phyloP scores from a whole-genome alignment of 164 flowering plant genomes.

The Magnolia changhungtana region DNA sequence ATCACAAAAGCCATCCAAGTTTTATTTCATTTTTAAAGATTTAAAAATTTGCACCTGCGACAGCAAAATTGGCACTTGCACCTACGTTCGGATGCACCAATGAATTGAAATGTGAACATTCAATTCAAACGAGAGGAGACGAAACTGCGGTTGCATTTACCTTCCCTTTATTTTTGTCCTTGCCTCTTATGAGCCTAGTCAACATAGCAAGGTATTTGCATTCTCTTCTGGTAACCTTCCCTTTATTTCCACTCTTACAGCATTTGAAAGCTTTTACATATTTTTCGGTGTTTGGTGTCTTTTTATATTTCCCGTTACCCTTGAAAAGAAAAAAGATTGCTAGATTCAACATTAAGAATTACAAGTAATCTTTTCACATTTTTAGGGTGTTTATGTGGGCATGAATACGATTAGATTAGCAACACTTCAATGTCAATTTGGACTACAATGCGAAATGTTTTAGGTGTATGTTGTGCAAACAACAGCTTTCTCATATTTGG shows the following conservation, averaged over 20 bases:
- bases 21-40: no score
- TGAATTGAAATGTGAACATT: no score
- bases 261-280: not conserved
- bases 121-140: no score
- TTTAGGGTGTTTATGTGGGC: no score
- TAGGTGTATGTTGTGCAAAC: not conserved
- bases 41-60: no score
- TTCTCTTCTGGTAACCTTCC: no score
- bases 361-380: not conserved
- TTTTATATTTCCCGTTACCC: not conserved
- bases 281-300: not conserved
- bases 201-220: conserved; percentile 78
- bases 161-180: conserved; percentile 38
- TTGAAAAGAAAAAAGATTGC: not conserved
- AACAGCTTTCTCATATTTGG: not conserved
- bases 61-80: no score
- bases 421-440: not conserved
- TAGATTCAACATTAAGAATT: not conserved
- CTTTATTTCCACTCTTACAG: not conserved
- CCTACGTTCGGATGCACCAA: no score
- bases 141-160: no score
- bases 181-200: conserved; percentile 86
- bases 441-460: not conserved
- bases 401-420: not conserved
- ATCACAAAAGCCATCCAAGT: no score